These are phyloP conservation scores for Coemansia sp. DNA, from an alignment of 192 early-diverging fungal genomes.

Conservation along the genomic window DNA sequence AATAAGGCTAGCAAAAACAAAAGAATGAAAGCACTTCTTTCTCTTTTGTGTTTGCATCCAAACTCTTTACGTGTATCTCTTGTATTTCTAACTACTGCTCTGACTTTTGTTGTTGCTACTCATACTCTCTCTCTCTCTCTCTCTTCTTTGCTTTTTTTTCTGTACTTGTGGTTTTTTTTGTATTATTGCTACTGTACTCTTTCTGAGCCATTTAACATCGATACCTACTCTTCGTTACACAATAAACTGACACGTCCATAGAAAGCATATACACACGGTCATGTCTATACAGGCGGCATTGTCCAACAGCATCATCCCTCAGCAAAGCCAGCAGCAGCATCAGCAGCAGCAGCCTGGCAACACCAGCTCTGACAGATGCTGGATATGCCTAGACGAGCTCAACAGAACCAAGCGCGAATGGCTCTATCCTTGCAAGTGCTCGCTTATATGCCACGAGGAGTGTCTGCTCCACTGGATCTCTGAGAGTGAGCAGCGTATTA, in stretches of 20 bases:
- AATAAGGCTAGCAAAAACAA: no score
- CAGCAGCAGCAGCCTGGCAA: background rate
- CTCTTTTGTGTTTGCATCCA: background rate
- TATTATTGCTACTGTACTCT: background rate
- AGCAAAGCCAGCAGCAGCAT: background rate
- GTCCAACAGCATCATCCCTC: background rate
- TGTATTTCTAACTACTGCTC: background rate
- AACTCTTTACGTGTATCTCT: background rate
- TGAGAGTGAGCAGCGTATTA: slow-evolving; percentile 59
- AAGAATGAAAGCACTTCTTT: background rate
- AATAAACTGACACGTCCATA: no score
- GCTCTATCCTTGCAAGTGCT: slow-evolving; percentile 72
- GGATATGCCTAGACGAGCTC: slow-evolving; percentile 78
- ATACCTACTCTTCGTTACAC: background rate
- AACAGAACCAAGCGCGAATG: slow-evolving; percentile 61
- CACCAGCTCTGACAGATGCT: slow-evolving; percentile 55
- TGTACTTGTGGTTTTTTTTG: background rate
- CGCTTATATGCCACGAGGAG: slow-evolving; percentile 75
- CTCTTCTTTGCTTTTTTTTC: background rate
- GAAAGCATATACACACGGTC: background rate
- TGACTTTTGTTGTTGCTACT: background rate
- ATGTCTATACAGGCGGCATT: background rate
- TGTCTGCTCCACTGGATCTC: slow-evolving; percentile 75
- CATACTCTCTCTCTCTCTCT: background rate
- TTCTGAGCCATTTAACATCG: background rate